Base-by-base conservation (phyloP, 345 rosid species). In the Lepidium sativum region DNA sequence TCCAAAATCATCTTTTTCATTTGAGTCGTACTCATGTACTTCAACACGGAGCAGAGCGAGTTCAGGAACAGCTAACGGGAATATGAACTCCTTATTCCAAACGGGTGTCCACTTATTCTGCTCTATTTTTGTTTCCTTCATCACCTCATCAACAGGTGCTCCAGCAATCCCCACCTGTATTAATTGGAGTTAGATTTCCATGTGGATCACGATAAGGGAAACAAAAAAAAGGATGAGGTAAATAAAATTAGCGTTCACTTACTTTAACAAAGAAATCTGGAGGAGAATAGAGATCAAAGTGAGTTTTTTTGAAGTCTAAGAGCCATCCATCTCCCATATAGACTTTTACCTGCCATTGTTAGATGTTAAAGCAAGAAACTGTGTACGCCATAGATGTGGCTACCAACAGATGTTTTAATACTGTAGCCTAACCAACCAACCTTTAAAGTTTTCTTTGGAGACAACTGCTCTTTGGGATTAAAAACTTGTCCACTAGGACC, bases 261-360 rank as follows among this genome's bases (percentile, higher is more conserved):
- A 90, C 99, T 84, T 77, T 83, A 3, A 86, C 80, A 66, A 79
- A 90, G 75, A 90, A 90, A 56, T 94, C 97, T 34, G 99, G 99
- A 9, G 99, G 99, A 15, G 97, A 92, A 67, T 73, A 90, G 9
- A 37, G 43, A 70, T 92, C 99, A 55, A 90, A 89, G 78, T 92
- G 96, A 5, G 88, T 89, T 9, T 59, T 83, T n/a, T 78, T 78
- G 72, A 89, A 92, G 69, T 89, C 97, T 13, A 71, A 33, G 34
- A 66, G 78, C 99, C 97, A 92, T 52, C 97, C 99, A 61, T 92
- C 96, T 65, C 99, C 96, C 92, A 87, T 79, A 29, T 67, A 84
- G 9, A 87, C 86, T 74, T 80, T 89, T 53, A 88, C 94, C 97
- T 91, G 69, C 8, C 32, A 54, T 50, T 48, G 7, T 53, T 45